phyloP scores from a whole-genome alignment of 2,329 filamentous ascomycete genomes.

The Colletotrichum spinosum region DNA sequence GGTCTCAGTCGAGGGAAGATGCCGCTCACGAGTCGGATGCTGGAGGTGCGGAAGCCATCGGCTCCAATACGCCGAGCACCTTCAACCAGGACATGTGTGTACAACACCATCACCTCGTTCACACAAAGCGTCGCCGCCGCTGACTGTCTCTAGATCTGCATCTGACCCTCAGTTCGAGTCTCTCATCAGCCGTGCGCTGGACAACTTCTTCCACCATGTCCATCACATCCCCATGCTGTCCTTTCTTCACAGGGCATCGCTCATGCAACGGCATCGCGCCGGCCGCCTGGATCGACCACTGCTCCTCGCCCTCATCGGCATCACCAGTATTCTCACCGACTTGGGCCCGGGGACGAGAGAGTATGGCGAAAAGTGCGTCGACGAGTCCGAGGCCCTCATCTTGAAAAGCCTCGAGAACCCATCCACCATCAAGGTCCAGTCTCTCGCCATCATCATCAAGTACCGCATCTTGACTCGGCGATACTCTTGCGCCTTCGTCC shows the following conservation, averaged over 20 bases:
- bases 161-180: conserved; percentile 59
- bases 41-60: conserved; percentile 43
- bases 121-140: background rate
- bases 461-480: conserved; percentile 58
- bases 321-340: conserved; percentile 67
- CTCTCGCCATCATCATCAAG: conserved; percentile 58
- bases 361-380: conserved; percentile 65
- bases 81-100: conserved; percentile 51
- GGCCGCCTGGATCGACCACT: conserved; percentile 67
- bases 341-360: conserved; percentile 63
- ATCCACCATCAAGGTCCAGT: conserved; percentile 64
- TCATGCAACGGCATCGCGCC: conserved; percentile 69
- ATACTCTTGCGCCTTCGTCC: conserved; percentile 60
- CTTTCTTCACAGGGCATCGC: conserved; percentile 68
- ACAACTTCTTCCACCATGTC: conserved; percentile 68
- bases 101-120: background rate
- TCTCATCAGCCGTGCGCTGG: conserved; percentile 64
- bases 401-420: conserved; percentile 65
- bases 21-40: conserved; percentile 31
- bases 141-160: conserved; percentile 42
- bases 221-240: conserved; percentile 70
- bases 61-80: conserved; percentile 48
- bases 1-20: conserved; percentile 30
- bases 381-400: conserved; percentile 65
- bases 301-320: conserved; percentile 65